A percentile compares a stretch with the other conserved stretches of the same genome.
Evolutionary conservation across 192 early-diverging fungal genomes (phyloP).

Genomic region (Allomyces macrogynus): DNA sequence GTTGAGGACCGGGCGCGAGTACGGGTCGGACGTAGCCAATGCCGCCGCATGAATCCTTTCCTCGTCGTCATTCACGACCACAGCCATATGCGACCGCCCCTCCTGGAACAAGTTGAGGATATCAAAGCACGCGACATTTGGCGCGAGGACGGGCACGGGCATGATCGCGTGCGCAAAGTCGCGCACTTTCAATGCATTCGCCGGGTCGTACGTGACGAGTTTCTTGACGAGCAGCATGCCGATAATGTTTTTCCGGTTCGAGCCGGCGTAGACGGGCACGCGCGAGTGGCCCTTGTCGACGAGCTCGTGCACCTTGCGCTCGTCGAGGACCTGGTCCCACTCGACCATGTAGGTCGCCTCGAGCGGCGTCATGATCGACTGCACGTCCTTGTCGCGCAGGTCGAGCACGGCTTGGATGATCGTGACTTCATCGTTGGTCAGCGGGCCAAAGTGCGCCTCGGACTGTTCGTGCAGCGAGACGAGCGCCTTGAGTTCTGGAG

Average conservation of each 20-base stretch:
- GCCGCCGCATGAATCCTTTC: background rate
- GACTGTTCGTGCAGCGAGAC: constrained; percentile 51
- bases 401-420: constrained; percentile 61
- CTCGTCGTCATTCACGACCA: background rate
- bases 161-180: background rate
- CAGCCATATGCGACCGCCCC: constrained; percentile 2
- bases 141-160: background rate
- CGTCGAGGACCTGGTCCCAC: constrained; percentile 34
- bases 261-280: constrained; percentile 22
- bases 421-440: constrained; percentile 57
- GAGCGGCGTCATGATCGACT: constrained; percentile 49
- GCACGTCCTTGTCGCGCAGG: constrained; percentile 45
- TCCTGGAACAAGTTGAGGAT: constrained; percentile 1
- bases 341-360: constrained; percentile 46
- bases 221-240: background rate
- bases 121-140: background rate
- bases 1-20: background rate
- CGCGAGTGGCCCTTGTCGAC: constrained; percentile 48
- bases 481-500: constrained; percentile 44
- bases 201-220: background rate
- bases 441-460: constrained; percentile 30
- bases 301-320: constrained; percentile 32
- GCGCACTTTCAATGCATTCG: background rate
- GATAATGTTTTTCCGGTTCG: background rate
- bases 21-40: background rate